Evolutionary conservation across 129 eudicot genomes (phyloP), one percentile per base, ranked within the genome.

Genomic region (Heracleum sosnowskyi): DNA sequence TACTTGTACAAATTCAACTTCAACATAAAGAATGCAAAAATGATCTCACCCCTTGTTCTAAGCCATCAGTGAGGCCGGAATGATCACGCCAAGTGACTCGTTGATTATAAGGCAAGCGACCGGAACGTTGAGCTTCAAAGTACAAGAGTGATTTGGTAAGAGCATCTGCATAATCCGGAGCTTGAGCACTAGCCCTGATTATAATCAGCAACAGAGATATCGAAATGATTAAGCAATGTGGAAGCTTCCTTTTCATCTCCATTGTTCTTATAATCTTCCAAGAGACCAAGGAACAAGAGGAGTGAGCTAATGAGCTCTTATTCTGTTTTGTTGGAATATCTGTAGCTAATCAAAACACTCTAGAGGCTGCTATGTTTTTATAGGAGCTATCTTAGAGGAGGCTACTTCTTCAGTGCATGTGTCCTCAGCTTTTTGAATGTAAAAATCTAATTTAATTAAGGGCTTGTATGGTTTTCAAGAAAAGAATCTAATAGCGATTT

Each of bases 121-220:
- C 98, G 66, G 98, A 93, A 60, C 98, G 95, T 75, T 93, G 98
- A 0, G 97, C 96, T 84, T 93, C 98, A 75, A 93, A 93, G 87
- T 93, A 93, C 10, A 93, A 83, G 39, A 93, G 87, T 44, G 89
- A 86, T 83, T 93, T 91, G 4, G 86, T 73, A 69, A 93, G 89
- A 15, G 98, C 98, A 15, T 89, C 96, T 3, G 89, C 78, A 68
- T 93, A 93, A 74, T 93, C 81, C 51, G 82, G 87, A 29, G 87
- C 79, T 35, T 74, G 78, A 7, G 78, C 35, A 11, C 66, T 41
- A 10, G 68, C 26, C 16, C 16, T 1, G 10, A 69, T 28, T 3
- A 81, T 35, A 33, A 79, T 57, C 83, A 81, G 24, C 73, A 80
- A 80, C 47, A 86, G 69, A 0, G 78, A 69, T 42, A 87, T 76